A percentile compares a stretch with the other conserved stretches of the same genome.
Conservation (phyloP, 768 basidiomycete genomes). For the Tubosaeta brunneosetosa region DNA sequence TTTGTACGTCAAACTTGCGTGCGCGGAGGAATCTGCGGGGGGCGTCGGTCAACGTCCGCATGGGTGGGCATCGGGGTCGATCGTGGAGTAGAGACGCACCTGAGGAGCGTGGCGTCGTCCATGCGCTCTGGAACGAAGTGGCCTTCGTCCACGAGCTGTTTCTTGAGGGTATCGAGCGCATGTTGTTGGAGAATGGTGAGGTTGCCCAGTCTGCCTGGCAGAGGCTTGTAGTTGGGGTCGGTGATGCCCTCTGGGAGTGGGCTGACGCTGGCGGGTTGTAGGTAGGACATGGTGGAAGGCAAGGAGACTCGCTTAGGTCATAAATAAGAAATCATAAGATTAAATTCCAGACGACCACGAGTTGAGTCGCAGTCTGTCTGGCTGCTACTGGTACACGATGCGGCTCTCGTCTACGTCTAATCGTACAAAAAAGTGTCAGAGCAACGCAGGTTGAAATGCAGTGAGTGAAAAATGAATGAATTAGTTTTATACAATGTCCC, state of each 20-base stretch:
- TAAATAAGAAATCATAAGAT: constrained; percentile 26
- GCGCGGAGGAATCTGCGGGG: constrained; percentile 81
- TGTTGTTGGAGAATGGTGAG: constrained; percentile 57
- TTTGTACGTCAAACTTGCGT: constrained; percentile 81
- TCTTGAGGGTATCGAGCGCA: constrained; percentile 64
- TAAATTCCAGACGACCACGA: constrained; percentile 30
- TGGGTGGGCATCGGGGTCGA: constrained; percentile 12
- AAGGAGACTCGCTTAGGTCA: constrained; percentile 10
- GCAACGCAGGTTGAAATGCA: constrained; percentile 35
- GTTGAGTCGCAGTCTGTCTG: constrained; percentile 30
- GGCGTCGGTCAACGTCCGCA: neutral
- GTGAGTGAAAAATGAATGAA: constrained; percentile 2
- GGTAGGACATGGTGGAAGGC: constrained; percentile 25
- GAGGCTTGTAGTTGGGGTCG: constrained; percentile 60
- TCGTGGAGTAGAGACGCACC: constrained; percentile 38
- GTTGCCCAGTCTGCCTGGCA: constrained; percentile 77
- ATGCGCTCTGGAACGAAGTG: constrained; percentile 59
- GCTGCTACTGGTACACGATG: constrained; percentile 24
- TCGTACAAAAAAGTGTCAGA: constrained; percentile 14
- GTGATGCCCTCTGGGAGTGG: constrained; percentile 56
- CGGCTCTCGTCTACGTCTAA: neutral
- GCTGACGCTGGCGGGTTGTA: constrained; percentile 46
- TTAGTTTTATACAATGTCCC: constrained; percentile 70
- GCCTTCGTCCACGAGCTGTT: constrained; percentile 57
- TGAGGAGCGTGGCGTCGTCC: constrained; percentile 66